Percentiles rank a stretch among this genome's conserved stretches.
These are phyloP conservation scores for Pleurotus platypus DNA, from an alignment of 768 basidiomycete species.

Conservation along the genomic window DNA sequence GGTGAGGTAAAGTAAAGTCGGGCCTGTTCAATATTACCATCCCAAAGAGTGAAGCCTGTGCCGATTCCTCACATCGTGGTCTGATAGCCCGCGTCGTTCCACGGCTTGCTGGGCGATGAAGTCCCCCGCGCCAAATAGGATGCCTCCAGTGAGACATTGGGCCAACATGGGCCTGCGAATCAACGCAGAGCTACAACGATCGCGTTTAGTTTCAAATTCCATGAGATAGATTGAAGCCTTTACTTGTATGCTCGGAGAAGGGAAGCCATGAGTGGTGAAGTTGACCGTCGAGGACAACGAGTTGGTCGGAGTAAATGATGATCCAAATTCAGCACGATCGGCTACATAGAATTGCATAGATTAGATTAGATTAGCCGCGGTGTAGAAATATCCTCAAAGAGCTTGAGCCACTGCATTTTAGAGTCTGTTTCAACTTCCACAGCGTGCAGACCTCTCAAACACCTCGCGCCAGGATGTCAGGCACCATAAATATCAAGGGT, in stretches of 20 bases:
- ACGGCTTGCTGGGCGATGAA: constrained; percentile 84
- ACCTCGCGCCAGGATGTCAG: too few species aligned
- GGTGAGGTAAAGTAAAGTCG: not conserved
- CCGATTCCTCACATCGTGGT: constrained; percentile 66
- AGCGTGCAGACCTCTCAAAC: too few species aligned
- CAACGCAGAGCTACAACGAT: constrained; percentile 45
- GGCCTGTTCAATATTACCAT: constrained; percentile 1
- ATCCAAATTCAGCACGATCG: too few species aligned
- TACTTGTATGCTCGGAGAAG: constrained; percentile 37
- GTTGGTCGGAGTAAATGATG: too few species aligned
- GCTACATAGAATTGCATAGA: too few species aligned
- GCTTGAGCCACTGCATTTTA: too few species aligned
- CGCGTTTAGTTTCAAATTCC: not conserved
- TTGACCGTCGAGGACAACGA: not conserved
- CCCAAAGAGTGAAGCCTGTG: not conserved
- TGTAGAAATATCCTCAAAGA: too few species aligned
- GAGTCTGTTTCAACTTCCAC: too few species aligned
- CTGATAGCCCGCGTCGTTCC: constrained; percentile 56
- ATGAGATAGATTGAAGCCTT: constrained; percentile 6
- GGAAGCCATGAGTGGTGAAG: constrained; percentile 25
- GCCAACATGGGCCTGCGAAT: constrained; percentile 59
- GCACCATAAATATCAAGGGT: too few species aligned
- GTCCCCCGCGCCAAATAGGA: constrained; percentile 75
- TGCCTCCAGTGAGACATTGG: constrained; percentile 60
- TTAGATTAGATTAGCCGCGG: too few species aligned